A percentile compares a stretch with the other conserved stretches of the same genome.
phyloP scores from a whole-genome alignment of 2,329 filamentous ascomycete genomes.

The Arthrobotrys entomopaga region DNA sequence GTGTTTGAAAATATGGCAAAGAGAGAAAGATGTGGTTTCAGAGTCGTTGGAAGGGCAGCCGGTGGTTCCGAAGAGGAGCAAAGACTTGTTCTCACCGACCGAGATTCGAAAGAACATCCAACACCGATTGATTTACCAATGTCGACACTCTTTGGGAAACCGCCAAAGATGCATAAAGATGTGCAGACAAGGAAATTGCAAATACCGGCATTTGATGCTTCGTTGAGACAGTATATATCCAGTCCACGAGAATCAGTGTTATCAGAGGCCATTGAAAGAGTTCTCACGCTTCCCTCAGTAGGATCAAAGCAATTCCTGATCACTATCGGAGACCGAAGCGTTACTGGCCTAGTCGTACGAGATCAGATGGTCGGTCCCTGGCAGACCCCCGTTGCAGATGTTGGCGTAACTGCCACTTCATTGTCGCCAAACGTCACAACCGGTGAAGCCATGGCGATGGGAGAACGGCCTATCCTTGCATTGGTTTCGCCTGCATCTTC shows the following conservation, averaged over 20 bases:
- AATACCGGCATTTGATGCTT: constrained; percentile 78
- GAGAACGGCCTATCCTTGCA: constrained; percentile 87
- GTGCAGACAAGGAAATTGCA: constrained; percentile 76
- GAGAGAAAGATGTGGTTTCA: constrained; percentile 90
- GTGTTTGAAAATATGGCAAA: constrained; percentile 74
- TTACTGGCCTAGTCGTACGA: constrained; percentile 85
- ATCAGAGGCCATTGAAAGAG: constrained; percentile 79
- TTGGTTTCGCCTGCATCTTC: constrained; percentile 90
- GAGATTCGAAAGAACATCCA: constrained; percentile 78
- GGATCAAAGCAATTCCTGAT: constrained; percentile 98
- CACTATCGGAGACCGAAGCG: constrained; percentile 91
- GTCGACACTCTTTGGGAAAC: constrained; percentile 86
- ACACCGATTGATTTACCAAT: constrained; percentile 89
- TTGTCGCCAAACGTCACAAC: constrained; percentile 77
- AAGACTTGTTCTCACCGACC: constrained; percentile 81
- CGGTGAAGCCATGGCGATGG: constrained; percentile 98
- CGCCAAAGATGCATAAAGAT: constrained; percentile 79
- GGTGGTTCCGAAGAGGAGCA: constrained; percentile 73
- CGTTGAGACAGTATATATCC: constrained; percentile 74
- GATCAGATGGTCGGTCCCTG: constrained; percentile 97
- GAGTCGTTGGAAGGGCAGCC: constrained; percentile 83
- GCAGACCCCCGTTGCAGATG: constrained; percentile 93
- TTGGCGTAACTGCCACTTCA: constrained; percentile 88
- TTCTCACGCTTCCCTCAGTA: constrained; percentile 85
- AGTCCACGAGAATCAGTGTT: constrained; percentile 68